Conservation (phyloP, 2,329 filamentous ascomycete genomes). For the Periglandula ipomoeae region DNA sequence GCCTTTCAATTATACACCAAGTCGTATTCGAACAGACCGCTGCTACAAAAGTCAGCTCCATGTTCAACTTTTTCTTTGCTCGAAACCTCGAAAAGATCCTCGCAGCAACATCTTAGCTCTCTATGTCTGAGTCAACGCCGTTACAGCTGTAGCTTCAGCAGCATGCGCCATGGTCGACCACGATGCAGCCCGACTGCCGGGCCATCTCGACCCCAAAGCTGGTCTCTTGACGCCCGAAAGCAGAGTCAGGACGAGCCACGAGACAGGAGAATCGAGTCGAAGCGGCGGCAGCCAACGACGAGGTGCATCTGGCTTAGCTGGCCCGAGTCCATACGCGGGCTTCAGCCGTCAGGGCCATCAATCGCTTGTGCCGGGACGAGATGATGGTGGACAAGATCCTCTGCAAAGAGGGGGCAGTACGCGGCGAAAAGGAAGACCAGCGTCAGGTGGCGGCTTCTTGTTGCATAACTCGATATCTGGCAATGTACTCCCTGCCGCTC, state of each 20-base stretch:
- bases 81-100: neutral
- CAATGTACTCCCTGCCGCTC: conserved; percentile 22
- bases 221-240: conserved; percentile 10
- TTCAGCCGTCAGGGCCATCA: conserved; percentile 6
- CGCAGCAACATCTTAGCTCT: neutral
- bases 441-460: conserved; percentile 42
- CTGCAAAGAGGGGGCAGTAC: conserved; percentile 16
- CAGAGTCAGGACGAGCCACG: conserved; percentile 22
- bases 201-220: conserved; percentile 5
- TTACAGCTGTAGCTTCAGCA: conserved; percentile 6
- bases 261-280: conserved; percentile 35
- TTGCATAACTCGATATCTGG: conserved; percentile 34
- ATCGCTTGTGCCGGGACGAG: conserved; percentile 7
- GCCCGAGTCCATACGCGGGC: conserved; percentile 14
- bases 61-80: neutral
- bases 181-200: conserved; percentile 10
- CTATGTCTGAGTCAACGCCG: conserved; percentile 1
- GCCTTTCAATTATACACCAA: too few relatives aligned
- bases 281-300: neutral
- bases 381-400: neutral
- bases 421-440: conserved; percentile 29
- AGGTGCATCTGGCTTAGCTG: conserved; percentile 13
- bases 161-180: conserved; percentile 17
- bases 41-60: too few relatives aligned
- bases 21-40: too few relatives aligned